A percentile compares a stretch with the other conserved stretches of the same genome.
phyloP scores from a whole-genome alignment of 106 monocot species.

The Dendrobium chrysotoxum region DNA sequence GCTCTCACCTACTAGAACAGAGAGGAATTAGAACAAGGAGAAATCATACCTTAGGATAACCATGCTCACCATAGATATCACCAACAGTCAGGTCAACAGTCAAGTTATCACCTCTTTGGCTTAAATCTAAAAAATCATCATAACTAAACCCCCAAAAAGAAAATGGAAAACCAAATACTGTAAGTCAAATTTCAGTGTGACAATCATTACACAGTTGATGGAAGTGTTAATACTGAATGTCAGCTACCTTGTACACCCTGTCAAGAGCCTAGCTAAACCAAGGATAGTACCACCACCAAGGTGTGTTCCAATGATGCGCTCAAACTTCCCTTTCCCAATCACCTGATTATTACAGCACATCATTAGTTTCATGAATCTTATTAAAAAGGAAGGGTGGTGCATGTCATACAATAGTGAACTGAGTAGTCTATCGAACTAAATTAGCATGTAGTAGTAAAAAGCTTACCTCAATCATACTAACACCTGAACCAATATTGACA shows the following conservation, averaged over 20 bases:
- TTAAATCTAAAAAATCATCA: slow-evolving; percentile 68
- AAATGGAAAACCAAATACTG: slow-evolving; percentile 5
- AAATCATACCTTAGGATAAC: slow-evolving; percentile 56
- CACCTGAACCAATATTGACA: slow-evolving; percentile 81
- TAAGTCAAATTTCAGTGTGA: slow-evolving; percentile 1
- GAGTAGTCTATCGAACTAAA: background rate
- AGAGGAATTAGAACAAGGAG: background rate
- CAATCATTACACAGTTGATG: background rate
- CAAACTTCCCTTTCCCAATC: slow-evolving; percentile 70
- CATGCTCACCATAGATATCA: slow-evolving; percentile 60
- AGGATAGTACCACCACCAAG: slow-evolving; percentile 75
- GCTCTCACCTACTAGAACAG: too few species aligned
- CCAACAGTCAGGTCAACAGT: slow-evolving; percentile 70
- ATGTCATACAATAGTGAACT: background rate
- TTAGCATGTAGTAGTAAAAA: background rate
- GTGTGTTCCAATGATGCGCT: slow-evolving; percentile 73
- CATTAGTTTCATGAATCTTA: background rate
- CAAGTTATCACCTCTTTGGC: slow-evolving; percentile 63
- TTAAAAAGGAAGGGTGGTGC: background rate
- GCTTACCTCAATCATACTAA: slow-evolving; percentile 74
- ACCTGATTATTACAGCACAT: slow-evolving; percentile 28
- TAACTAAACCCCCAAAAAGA: slow-evolving; percentile 28
- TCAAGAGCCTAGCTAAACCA: slow-evolving; percentile 70
- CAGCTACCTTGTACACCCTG: slow-evolving; percentile 53
- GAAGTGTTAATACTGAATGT: background rate